Evolutionary conservation across 2,329 filamentous ascomycete species (phyloP).

Genomic region (Fusarium sp.): DNA sequence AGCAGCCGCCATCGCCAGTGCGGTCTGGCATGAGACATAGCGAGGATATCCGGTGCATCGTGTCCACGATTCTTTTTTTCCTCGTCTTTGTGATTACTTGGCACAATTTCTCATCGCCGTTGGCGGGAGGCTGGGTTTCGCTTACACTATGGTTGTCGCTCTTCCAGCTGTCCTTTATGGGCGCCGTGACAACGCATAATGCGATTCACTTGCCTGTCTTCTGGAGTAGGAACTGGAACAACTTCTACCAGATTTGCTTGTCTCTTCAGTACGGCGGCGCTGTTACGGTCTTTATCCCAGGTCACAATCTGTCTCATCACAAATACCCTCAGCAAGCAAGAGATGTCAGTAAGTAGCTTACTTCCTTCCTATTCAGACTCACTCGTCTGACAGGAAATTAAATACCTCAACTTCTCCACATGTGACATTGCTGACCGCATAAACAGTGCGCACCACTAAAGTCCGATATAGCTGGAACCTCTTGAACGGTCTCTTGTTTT

Average conservation of each 20-base stretch:
- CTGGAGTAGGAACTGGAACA: constrained; percentile 18
- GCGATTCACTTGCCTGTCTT: constrained; percentile 15
- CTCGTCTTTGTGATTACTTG: constrained; percentile 16
- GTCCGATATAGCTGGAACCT: constrained; percentile 27
- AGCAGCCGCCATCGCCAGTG: not conserved
- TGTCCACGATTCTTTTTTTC: constrained; percentile 15
- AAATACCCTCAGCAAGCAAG: constrained; percentile 24
- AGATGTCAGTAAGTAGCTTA: constrained; percentile 18
- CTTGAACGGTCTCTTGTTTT: constrained; percentile 9
- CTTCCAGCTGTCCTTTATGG: constrained; percentile 22
- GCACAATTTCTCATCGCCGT: constrained; percentile 12
- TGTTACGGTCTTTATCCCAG: constrained; percentile 15
- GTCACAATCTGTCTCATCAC: constrained; percentile 22
- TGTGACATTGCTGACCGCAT: not conserved
- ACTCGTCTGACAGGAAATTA: not conserved
- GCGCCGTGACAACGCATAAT: constrained; percentile 16
- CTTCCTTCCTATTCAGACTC: not conserved
- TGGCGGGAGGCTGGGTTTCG: not conserved
- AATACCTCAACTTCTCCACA: not conserved
- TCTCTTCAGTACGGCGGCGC: constrained; percentile 21
- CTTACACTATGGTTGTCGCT: constrained; percentile 17
- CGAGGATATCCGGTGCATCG: constrained; percentile 17
- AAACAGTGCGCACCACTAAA: constrained; percentile 19
- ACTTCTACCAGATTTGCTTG: constrained; percentile 24
- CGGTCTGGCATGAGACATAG: constrained; percentile 7